These are phyloP conservation scores for Stephanocyclus meneghinianus DNA, from an alignment of 352 stramenopile species.

Conservation along the genomic window DNA sequence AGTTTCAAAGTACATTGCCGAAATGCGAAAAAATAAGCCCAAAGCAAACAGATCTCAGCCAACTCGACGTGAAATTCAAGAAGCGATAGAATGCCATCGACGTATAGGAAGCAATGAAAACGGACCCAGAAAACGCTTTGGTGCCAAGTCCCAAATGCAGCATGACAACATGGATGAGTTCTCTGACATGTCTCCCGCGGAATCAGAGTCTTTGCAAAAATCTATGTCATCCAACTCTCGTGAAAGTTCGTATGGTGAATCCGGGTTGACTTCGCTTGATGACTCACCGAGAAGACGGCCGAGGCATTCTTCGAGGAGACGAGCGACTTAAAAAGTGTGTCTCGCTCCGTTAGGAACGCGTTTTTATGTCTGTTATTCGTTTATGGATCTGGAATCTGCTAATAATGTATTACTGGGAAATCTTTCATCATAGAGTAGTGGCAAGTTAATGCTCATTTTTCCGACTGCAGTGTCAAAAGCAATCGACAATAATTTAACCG, in stretches of 20 bases:
- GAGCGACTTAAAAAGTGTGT: background rate
- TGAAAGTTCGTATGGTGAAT: conserved; percentile 10
- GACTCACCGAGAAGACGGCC: background rate
- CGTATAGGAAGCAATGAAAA: conserved; percentile 2
- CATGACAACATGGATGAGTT: conserved; percentile 18
- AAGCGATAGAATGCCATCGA: conserved; percentile 8
- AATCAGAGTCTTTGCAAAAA: conserved; percentile 17
- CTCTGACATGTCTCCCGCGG: conserved; percentile 8
- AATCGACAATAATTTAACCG: no score
- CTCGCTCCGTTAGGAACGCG: background rate
- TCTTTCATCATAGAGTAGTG: background rate
- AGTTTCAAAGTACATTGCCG: conserved; percentile 67
- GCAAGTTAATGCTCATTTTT: no score
- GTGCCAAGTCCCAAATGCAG: conserved; percentile 21
- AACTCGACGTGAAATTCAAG: conserved; percentile 22
- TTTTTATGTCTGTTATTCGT: background rate
- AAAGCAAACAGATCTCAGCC: background rate
- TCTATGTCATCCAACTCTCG: conserved; percentile 2
- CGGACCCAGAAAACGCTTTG: conserved; percentile 17
- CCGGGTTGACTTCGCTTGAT: conserved; percentile 4
- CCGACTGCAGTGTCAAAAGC: no score
- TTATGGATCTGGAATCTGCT: background rate
- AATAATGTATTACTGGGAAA: background rate
- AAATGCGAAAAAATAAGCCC: conserved; percentile 48
- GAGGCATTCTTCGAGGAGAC: background rate